Conservation (phyloP, 2,329 filamentous ascomycete species). For the Xylaria sp. region DNA sequence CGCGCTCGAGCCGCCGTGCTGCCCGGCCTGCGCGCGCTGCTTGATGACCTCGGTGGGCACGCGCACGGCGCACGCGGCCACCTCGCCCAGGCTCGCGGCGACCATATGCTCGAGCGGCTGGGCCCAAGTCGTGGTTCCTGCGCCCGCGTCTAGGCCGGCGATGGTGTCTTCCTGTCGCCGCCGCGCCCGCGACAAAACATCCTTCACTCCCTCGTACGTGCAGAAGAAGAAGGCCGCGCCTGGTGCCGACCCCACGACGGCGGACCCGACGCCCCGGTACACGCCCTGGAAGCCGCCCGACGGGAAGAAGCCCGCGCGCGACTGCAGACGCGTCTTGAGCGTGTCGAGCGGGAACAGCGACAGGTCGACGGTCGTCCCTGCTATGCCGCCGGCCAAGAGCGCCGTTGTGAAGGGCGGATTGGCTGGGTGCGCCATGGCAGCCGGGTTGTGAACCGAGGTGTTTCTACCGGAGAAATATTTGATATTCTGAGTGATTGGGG, state of each 20-base stretch:
- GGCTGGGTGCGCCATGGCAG: slow-evolving; percentile 30
- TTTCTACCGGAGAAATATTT: background rate
- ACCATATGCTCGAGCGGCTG: slow-evolving; percentile 71
- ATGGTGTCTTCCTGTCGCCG: slow-evolving; percentile 1
- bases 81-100: slow-evolving; percentile 84
- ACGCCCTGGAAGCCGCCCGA: slow-evolving; percentile 89
- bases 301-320: slow-evolving; percentile 75
- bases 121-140: slow-evolving; percentile 33
- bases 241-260: slow-evolving; percentile 88
- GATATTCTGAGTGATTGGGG: too few species aligned
- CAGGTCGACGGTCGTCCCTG: slow-evolving; percentile 94
- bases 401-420: slow-evolving; percentile 61
- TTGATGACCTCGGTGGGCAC: slow-evolving; percentile 98
- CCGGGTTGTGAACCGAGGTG: background rate
- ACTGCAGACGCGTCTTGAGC: slow-evolving; percentile 96
- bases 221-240: slow-evolving; percentile 97
- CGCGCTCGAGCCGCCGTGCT: slow-evolving; percentile 73
- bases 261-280: slow-evolving; percentile 89
- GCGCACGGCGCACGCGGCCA: slow-evolving; percentile 88
- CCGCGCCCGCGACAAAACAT: slow-evolving; percentile 16
- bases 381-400: slow-evolving; percentile 82
- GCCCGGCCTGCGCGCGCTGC: slow-evolving; percentile 89
- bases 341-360: slow-evolving; percentile 98
- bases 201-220: slow-evolving; percentile 82
- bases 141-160: slow-evolving; percentile 6